These are phyloP conservation scores for Didymella pomorum DNA, from an alignment of 2,329 filamentous ascomycete species.

Conservation along the genomic window DNA sequence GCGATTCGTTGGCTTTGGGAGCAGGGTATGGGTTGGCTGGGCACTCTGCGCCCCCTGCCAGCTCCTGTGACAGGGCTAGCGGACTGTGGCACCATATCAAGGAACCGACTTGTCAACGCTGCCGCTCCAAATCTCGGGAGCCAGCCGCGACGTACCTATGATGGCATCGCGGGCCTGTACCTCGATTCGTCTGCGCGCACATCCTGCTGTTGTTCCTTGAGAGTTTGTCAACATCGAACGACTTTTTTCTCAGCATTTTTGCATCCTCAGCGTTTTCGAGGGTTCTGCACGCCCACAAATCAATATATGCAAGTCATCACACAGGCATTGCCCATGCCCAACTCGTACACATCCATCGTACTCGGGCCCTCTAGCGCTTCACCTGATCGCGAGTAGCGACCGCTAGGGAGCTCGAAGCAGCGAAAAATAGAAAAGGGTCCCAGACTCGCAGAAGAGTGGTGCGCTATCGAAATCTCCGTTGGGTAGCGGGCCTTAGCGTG, in stretches of 20 bases:
- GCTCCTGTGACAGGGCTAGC: slow-evolving; percentile 8
- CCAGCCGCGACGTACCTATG: slow-evolving; percentile 17
- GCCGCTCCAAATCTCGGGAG: slow-evolving; percentile 22
- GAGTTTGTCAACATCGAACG: neutral
- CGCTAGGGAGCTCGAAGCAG: neutral
- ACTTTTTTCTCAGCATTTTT: neutral
- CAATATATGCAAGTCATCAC: slow-evolving; percentile 12
- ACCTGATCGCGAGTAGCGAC: slow-evolving; percentile 15
- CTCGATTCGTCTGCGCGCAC: slow-evolving; percentile 5
- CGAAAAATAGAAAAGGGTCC: neutral
- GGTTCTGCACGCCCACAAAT: slow-evolving; percentile 10
- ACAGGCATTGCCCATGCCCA: slow-evolving; percentile 14
- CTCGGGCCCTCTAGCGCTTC: slow-evolving; percentile 16
- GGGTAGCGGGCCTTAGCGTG: neutral
- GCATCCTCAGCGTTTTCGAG: neutral
- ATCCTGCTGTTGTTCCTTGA: slow-evolving; percentile 11
- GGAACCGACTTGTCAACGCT: slow-evolving; percentile 9
- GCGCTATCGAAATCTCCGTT: neutral
- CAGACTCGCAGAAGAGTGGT: neutral
- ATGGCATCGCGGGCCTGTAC: slow-evolving; percentile 16
- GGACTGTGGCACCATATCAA: slow-evolving; percentile 12
- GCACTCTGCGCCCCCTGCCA: slow-evolving; percentile 6
- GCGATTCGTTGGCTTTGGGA: slow-evolving; percentile 14
- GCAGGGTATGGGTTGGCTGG: slow-evolving; percentile 16
- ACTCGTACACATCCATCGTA: slow-evolving; percentile 20